Evolutionary conservation across 495 filamentous ascomycete genomes (phyloP).

Genomic region (Penicillium ucsense): DNA sequence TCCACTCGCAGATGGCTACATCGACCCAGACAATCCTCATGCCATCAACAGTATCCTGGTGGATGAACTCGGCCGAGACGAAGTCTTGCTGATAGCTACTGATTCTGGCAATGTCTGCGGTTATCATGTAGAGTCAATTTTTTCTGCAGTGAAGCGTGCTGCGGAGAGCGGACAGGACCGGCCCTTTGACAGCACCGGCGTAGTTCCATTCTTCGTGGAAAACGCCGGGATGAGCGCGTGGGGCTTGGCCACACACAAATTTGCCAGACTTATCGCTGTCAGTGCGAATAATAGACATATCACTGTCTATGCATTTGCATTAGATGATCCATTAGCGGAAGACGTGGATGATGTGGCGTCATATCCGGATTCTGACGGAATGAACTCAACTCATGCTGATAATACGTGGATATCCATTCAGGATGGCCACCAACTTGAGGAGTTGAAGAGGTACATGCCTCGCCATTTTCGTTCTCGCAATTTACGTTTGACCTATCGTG

Average conservation of each 20-base stretch:
- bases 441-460: constrained; percentile 23
- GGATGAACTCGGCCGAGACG: constrained; percentile 69
- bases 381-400: constrained; percentile 12
- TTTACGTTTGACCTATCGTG: constrained; percentile 31
- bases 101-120: constrained; percentile 87
- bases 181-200: constrained; percentile 19
- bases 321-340: constrained; percentile 29
- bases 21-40: constrained; percentile 52
- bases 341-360: constrained; percentile 14
- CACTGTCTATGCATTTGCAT: constrained; percentile 64
- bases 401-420: constrained; percentile 30
- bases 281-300: constrained; percentile 62
- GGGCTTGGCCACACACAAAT: constrained; percentile 79
- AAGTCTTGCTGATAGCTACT: constrained; percentile 65
- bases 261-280: constrained; percentile 70
- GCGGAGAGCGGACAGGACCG: constrained; percentile 12
- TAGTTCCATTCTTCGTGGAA: constrained; percentile 57
- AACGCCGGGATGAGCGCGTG: constrained; percentile 74
- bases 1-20: constrained; percentile 37
- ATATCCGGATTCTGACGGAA: constrained; percentile 4
- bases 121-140: constrained; percentile 58
- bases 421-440: constrained; percentile 12
- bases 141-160: constrained; percentile 31
- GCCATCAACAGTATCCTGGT: constrained; percentile 70
- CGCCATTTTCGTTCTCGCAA: constrained; percentile 27